These are phyloP conservation scores for Phytopythium ostracodes DNA, from an alignment of 352 stramenopile genomes.

Conservation along the genomic window DNA sequence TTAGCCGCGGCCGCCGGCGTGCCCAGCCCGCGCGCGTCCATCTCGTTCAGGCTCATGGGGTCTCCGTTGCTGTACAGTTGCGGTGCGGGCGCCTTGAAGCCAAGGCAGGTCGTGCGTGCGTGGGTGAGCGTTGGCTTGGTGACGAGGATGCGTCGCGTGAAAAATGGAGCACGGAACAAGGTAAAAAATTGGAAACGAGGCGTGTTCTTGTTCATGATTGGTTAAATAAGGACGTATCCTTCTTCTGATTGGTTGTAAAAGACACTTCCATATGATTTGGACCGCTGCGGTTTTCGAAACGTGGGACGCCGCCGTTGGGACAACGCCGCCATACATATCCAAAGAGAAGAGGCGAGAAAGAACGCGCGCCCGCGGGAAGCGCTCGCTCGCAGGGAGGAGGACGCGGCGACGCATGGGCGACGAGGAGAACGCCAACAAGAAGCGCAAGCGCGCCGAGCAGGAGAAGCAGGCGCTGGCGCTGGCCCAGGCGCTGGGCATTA, in stretches of 20 bases:
- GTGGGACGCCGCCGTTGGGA: not conserved
- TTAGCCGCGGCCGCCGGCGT: conserved; percentile 30
- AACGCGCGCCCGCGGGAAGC: not conserved
- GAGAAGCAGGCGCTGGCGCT: conserved; percentile 3
- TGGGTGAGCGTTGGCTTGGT: too few species aligned
- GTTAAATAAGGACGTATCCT: not conserved
- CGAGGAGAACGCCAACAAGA: conserved; percentile 30
- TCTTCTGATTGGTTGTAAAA: conserved; percentile 5
- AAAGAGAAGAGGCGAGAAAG: not conserved
- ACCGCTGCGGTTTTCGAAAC: too few species aligned
- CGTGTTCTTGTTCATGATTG: not conserved
- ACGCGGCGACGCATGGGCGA: conserved; percentile 15
- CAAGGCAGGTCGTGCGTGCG: too few species aligned
- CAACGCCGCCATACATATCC: not conserved
- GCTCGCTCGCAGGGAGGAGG: not conserved
- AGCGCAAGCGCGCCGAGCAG: conserved; percentile 21
- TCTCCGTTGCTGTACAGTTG: not conserved
- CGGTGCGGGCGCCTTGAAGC: too few species aligned
- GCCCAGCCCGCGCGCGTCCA: conserved; percentile 28
- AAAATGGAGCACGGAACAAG: too few species aligned
- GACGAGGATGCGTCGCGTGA: too few species aligned
- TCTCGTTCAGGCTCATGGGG: conserved; percentile 30
- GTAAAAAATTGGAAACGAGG: not conserved
- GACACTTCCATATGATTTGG: not conserved
- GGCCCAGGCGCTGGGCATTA: not conserved